Evolutionary conservation across 192 early-diverging fungal species (phyloP).

Genomic region (Phycomyces nitens): DNA sequence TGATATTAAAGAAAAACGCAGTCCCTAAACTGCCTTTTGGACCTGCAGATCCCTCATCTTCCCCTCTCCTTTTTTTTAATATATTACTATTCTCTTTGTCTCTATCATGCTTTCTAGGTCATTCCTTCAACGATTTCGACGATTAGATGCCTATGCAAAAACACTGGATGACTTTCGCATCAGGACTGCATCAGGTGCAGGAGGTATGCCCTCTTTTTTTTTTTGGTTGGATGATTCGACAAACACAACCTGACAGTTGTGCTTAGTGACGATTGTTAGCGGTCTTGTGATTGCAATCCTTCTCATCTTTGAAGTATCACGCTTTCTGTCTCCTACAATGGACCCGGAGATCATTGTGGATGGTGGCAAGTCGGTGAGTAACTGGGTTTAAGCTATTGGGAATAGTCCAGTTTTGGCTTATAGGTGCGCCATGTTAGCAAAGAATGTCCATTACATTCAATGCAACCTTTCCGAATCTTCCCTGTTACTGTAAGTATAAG

Average conservation of each 20-base stretch:
- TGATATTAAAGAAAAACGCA: background rate
- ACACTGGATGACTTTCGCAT: constrained; percentile 90
- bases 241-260: too few species aligned
- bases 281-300: constrained; percentile 68
- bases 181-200: constrained; percentile 71
- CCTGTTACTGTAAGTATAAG: constrained; percentile 68
- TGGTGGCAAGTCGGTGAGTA: constrained; percentile 54
- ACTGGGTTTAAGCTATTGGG: background rate
- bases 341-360: constrained; percentile 80
- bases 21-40: background rate
- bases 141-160: constrained; percentile 88
- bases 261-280: constrained; percentile 73
- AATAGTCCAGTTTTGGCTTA: background rate
- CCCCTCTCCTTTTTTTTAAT: background rate
- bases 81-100: background rate
- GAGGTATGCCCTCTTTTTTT: constrained; percentile 57
- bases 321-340: constrained; percentile 67
- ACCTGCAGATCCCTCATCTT: background rate
- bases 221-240: too few species aligned
- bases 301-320: constrained; percentile 75
- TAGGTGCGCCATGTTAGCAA: constrained; percentile 39
- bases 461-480: constrained; percentile 85
- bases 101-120: constrained; percentile 25
- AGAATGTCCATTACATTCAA: constrained; percentile 86
- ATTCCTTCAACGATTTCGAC: constrained; percentile 48